Evolutionary conservation across 495 filamentous ascomycete genomes (phyloP).

Genomic region (Hypoxylon subgilvum): DNA sequence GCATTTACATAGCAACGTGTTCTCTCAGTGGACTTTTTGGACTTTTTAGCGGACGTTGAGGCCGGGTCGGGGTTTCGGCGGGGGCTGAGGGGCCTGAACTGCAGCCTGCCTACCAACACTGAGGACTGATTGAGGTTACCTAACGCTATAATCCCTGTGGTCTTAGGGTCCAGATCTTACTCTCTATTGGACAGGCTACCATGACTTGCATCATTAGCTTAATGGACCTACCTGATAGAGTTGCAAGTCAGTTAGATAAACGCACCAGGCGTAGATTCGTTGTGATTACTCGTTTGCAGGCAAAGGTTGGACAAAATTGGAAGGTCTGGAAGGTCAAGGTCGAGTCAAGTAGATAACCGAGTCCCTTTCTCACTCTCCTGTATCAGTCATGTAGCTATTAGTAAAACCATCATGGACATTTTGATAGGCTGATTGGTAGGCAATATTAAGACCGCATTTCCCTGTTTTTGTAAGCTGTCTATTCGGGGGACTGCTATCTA

Average conservation of each 20-base stretch:
- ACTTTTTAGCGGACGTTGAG: conserved; percentile 4
- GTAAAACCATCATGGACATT: no score
- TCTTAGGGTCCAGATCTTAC: conserved; percentile 18
- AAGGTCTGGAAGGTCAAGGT: no score
- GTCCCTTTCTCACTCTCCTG: no score
- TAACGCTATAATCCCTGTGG: conserved; percentile 15
- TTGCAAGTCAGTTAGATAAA: conserved; percentile 4
- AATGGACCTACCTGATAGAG: conserved; percentile 13
- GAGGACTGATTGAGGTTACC: conserved; percentile 21
- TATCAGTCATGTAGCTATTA: no score
- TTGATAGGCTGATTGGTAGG: not conserved
- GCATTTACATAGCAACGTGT: conserved; percentile 39
- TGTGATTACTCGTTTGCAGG: not conserved
- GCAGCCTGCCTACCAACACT: no score
- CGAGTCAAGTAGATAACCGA: no score
- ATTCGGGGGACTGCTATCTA: conserved; percentile 44
- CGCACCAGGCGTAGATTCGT: conserved; percentile 2
- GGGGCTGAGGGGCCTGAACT: conserved; percentile 3
- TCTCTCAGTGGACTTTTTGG: conserved; percentile 27
- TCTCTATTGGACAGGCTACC: conserved; percentile 26
- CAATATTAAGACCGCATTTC: conserved; percentile 22
- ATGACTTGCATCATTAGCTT: conserved; percentile 33
- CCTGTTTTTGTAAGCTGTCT: conserved; percentile 37
- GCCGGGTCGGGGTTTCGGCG: not conserved
- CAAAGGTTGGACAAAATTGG: not conserved